Evolutionary conservation across 2,329 filamentous ascomycete species (phyloP), one percentile per base, ranked within the genome.

Genomic region (Hymenoscyphus albidus): DNA sequence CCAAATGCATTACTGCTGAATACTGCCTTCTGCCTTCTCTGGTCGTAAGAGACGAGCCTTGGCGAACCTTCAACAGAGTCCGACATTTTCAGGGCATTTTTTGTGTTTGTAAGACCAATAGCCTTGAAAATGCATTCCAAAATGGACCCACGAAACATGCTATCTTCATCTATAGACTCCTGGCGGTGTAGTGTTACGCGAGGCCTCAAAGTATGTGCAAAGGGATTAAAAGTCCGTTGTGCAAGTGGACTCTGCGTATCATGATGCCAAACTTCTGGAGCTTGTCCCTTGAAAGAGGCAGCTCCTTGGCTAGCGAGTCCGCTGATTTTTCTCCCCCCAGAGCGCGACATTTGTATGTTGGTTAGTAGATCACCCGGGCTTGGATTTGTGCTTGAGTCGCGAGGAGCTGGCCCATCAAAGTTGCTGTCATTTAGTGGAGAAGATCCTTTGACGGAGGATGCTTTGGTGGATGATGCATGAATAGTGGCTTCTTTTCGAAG

Each of bases 51-150:
- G 0, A 93, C 84, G 5, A 98, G 81, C 39, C 89, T 85, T 1
- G 95, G 95, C 1, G 95, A 98, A 9, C 87, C 90, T 70, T 97
- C 93, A 0, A 88, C 88, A 0, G 95, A 97, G 59, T 88, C 87
- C 0, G 83, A 80, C 70, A 90, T 90, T 58, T 85, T 84, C 0
- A 89, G 81, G 0, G 84, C 82, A 64, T 88, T 85, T 42, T 87
- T 87, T 2, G 83, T 84, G 39, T 88, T 86, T 22, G 88, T 90
- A 63, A 99, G 79, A 0, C 95, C 95, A 66, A 99, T 90, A 0
- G 93, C 90, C 74, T 94, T 97, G 78, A 97, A 94, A 80, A 99
- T 96, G 74, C 95, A 98, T 70, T 97, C 92, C 27, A 98, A 79
- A 16, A 99, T 92, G 0, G 93, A 96, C 65, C 92, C 88, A 51